These are phyloP conservation scores for Petunia secreta DNA, from an alignment of 257 asterid genomes.

Conservation along the genomic window DNA sequence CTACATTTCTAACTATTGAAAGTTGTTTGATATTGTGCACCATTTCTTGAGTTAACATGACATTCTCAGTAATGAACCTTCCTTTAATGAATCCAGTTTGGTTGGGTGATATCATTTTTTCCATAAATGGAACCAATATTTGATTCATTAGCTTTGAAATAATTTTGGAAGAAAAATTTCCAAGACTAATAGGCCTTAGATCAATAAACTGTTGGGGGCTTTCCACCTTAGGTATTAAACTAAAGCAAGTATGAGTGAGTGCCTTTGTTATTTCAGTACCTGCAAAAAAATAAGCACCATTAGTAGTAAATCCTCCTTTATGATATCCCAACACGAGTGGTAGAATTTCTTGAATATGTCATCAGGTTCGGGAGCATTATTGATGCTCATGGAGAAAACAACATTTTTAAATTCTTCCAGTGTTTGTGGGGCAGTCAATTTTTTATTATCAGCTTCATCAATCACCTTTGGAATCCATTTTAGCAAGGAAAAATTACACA, in stretches of 20 bases:
- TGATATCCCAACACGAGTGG: not conserved
- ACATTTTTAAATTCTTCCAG: not conserved
- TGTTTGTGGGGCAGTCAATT: not conserved
- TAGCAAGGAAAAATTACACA: not conserved
- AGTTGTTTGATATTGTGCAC: not conserved
- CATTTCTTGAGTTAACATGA: not conserved
- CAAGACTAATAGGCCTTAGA: not conserved
- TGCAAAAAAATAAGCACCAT: not conserved
- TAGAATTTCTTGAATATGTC: not conserved
- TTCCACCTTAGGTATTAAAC: not conserved
- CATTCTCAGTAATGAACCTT: not conserved
- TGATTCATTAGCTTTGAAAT: too few relatives aligned
- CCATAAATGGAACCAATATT: not conserved
- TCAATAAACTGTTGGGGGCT: not conserved
- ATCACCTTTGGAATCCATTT: not conserved
- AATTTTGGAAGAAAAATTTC: too few relatives aligned
- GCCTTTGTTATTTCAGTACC: too few relatives aligned
- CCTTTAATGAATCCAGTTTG: not conserved
- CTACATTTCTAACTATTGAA: not conserved
- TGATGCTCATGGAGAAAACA: not conserved
- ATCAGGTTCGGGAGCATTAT: not conserved
- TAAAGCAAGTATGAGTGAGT: too few relatives aligned
- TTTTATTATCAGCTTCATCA: not conserved
- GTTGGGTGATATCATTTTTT: not conserved
- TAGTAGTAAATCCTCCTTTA: not conserved